Conservation (phyloP, 139 green algal genomes). For the Micractinium conductrix region DNA sequence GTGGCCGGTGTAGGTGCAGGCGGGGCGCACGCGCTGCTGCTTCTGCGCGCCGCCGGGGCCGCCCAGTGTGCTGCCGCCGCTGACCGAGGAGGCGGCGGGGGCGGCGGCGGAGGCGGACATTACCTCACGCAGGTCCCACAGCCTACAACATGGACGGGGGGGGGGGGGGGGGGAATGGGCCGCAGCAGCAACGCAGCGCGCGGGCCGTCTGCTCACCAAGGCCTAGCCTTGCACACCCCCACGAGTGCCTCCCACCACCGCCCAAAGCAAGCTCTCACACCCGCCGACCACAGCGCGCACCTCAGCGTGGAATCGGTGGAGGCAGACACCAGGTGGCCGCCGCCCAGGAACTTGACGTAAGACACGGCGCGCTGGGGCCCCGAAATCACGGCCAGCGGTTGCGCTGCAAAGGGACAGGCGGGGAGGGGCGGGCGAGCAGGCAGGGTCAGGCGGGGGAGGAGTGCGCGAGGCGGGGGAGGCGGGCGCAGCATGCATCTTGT, state of each 20-base stretch:
- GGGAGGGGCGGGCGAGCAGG: background rate
- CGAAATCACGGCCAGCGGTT: constrained; percentile 46
- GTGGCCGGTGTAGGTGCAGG: constrained; percentile 61
- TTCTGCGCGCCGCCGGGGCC: constrained; percentile 11
- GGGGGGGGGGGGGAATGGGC: too few relatives aligned
- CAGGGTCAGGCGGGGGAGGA: too few relatives aligned
- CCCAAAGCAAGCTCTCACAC: background rate
- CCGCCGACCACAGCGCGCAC: background rate
- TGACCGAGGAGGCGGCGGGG: constrained; percentile 28
- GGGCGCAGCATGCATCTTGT: too few relatives aligned
- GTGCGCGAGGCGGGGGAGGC: too few relatives aligned
- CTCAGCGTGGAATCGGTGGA: constrained; percentile 73
- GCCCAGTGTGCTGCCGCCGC: background rate
- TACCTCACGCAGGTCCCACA: constrained; percentile 51
- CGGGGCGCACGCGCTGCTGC: constrained; percentile 5
- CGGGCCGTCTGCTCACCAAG: too few relatives aligned
- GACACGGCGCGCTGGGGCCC: constrained; percentile 75
- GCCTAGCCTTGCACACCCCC: background rate
- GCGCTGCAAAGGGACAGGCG: background rate
- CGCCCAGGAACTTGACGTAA: constrained; percentile 77
- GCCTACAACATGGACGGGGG: background rate
- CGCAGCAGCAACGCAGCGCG: too few relatives aligned
- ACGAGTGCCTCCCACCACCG: background rate
- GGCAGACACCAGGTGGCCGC: constrained; percentile 61
- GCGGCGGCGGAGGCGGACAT: background rate